A percentile compares a stretch with the other conserved stretches of the same genome.
phyloP scores from a whole-genome alignment of 805 yeast species.

The Suhomyces sp. region DNA sequence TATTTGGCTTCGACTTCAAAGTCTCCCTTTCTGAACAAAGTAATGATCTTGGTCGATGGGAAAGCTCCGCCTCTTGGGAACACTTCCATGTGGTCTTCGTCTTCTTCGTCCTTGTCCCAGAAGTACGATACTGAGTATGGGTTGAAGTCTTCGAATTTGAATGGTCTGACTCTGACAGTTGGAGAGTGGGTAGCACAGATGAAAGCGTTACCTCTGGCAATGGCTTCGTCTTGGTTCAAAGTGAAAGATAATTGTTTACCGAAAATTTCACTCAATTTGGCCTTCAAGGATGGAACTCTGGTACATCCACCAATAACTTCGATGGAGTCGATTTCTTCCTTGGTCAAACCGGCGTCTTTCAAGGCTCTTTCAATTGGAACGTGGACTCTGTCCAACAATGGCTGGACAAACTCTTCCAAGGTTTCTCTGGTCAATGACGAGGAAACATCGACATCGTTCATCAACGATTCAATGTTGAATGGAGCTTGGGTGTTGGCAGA shows the following conservation, averaged over 20 bases:
- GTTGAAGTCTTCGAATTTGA: constrained; percentile 95
- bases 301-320: constrained; percentile 98
- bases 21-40: constrained; percentile 87
- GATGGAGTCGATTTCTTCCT: constrained; percentile 78
- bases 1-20: constrained; percentile 83
- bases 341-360: constrained; percentile 68
- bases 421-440: constrained; percentile 86
- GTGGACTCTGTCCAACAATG: constrained; percentile 71
- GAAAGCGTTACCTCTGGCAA: constrained; percentile 98
- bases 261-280: constrained; percentile 73
- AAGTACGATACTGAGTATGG: constrained; percentile 87
- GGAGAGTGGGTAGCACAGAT: constrained; percentile 99
- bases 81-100: constrained; percentile 88
- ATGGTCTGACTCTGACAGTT: constrained; percentile 96
- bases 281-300: constrained; percentile 92
- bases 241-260: constrained; percentile 77
- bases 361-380: constrained; percentile 81
- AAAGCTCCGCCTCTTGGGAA: constrained; percentile 90
- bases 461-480: constrained; percentile 90
- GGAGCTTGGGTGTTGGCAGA: constrained; percentile 96
- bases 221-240: constrained; percentile 98
- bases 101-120: constrained; percentile 95
- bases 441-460: constrained; percentile 95
- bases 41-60: constrained; percentile 95
- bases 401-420: constrained; percentile 84